A percentile compares a stretch with the other conserved stretches of the same genome.
Evolutionary conservation across 352 stramenopile species (phyloP).

Genomic region (Pythium sukuiense): DNA sequence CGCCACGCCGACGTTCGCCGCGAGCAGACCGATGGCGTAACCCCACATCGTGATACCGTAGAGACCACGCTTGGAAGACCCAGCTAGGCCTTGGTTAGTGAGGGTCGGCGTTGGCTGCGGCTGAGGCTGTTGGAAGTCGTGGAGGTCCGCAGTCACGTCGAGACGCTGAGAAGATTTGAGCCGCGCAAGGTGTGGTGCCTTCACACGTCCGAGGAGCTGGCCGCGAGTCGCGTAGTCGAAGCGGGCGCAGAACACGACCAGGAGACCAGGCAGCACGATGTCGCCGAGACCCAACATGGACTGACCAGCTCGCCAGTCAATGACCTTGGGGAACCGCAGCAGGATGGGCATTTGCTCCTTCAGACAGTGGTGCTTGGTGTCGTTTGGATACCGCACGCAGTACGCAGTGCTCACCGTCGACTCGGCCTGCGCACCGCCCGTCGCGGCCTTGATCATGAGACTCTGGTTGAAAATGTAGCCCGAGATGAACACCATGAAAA

Average conservation of each 20-base stretch:
- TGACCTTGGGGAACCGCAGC: constrained; percentile 91
- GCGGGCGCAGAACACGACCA: constrained; percentile 94
- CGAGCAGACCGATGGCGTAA: constrained; percentile 92
- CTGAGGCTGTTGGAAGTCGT: constrained; percentile 5
- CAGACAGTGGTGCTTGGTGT: constrained; percentile 56
- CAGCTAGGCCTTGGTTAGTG: constrained; percentile 13
- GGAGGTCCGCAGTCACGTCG: background rate
- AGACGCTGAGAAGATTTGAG: constrained; percentile 39
- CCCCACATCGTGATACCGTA: constrained; percentile 88
- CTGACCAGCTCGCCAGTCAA: constrained; percentile 91
- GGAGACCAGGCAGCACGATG: constrained; percentile 94
- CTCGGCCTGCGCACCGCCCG: constrained; percentile 63
- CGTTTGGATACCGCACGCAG: constrained; percentile 73
- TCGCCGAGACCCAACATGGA: constrained; percentile 96
- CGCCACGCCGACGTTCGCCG: constrained; percentile 94
- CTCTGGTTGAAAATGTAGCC: constrained; percentile 88
- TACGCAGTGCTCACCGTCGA: constrained; percentile 47
- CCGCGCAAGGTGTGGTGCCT: constrained; percentile 41
- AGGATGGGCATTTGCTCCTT: constrained; percentile 93
- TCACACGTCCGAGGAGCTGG: constrained; percentile 62
- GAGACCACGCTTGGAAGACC: constrained; percentile 47
- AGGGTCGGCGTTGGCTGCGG: constrained; percentile 44
- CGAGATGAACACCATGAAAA: constrained; percentile 96
- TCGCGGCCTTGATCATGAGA: constrained; percentile 96
- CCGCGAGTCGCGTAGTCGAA: constrained; percentile 91